These are phyloP conservation scores for Ceriops decandra DNA, from an alignment of 345 rosid genomes.

Conservation along the genomic window DNA sequence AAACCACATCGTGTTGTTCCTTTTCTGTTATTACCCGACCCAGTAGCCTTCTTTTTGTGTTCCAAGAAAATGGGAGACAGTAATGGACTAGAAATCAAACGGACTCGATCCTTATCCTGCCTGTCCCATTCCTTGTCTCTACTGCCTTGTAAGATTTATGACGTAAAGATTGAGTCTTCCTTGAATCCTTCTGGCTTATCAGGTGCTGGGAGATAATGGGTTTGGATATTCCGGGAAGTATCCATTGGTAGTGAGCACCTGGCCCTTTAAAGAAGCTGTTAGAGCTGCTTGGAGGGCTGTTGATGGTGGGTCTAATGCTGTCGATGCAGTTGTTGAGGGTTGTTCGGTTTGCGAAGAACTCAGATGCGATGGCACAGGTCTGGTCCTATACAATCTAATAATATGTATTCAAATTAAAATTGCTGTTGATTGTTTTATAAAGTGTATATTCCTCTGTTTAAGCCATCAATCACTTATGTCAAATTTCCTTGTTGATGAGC, in stretches of 20 bases:
- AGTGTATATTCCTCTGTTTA: no score
- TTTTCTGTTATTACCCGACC: no score
- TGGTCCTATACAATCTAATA: not conserved
- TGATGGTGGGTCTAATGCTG: slow-evolving; percentile 59
- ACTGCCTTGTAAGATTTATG: no score
- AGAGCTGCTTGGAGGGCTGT: slow-evolving; percentile 85
- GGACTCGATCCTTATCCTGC: no score
- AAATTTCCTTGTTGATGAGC: no score
- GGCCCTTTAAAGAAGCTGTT: slow-evolving; percentile 92
- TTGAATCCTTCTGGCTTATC: slow-evolving; percentile 8
- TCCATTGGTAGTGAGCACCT: slow-evolving; percentile 84
- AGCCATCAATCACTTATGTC: no score
- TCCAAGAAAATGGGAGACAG: not conserved
- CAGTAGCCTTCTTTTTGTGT: not conserved
- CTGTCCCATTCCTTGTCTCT: not conserved
- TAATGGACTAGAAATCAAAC: not conserved
- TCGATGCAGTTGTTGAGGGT: slow-evolving; percentile 91
- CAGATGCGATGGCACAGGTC: slow-evolving; percentile 93
- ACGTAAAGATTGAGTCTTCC: not conserved
- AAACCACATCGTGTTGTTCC: not conserved
- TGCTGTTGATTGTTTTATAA: no score
- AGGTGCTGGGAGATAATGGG: slow-evolving; percentile 40
- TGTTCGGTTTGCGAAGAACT: slow-evolving; percentile 90
- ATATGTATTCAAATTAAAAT: no score
- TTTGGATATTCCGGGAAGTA: slow-evolving; percentile 36